Base-by-base conservation (phyloP, 345 rosid species). In the Raphanus raphanistrum region DNA sequence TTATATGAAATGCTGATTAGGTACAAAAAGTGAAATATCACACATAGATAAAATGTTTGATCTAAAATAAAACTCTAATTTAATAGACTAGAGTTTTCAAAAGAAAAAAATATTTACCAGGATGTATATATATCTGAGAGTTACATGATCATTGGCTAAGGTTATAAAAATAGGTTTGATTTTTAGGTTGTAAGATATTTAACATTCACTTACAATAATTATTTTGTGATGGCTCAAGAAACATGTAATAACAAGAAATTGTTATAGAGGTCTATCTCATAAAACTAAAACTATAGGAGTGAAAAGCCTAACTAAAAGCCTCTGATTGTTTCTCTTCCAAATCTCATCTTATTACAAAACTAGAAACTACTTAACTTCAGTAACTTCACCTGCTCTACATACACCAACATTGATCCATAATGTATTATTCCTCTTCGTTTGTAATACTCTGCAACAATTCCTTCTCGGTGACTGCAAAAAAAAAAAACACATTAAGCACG, bases 301-400 rank as follows among this genome's bases (percentile, higher is more conserved):
- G 38, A n/a, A 41, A 66, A 58, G 79, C 73, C 73, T 75, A 75
- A 59, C 35, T 32, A 59, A 43, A 55, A 33, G 4, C 26, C 79
- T 43, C 73, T 75, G 15, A 28, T 12, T 43, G 26, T 16, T 67
- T 67, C 72, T 66, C 25, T 66, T 27, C 38, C 21, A 74, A 38
- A 5, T 3, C 5, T 0, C 2, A 1, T 66, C 16, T 4, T 5
- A 27, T 54, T 35, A 66, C 66, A 73, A 55, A 35, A 31, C 7
- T 69, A 8, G 3, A 70, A 70, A 59, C 67, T 17, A 76, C 68
- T 76, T 65, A 60, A 87, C 45, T 77, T 90, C 96, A 67, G 87
- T 90, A 32, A 96, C 73, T 83, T 96, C 97, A 77, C 87, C 89
- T 65, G 84, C 84, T 79, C 85, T 83, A 76, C 99, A 96, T 72